Evolutionary conservation across 345 rosid genomes (phyloP).

Genomic region (Dipteronia sinensis): DNA sequence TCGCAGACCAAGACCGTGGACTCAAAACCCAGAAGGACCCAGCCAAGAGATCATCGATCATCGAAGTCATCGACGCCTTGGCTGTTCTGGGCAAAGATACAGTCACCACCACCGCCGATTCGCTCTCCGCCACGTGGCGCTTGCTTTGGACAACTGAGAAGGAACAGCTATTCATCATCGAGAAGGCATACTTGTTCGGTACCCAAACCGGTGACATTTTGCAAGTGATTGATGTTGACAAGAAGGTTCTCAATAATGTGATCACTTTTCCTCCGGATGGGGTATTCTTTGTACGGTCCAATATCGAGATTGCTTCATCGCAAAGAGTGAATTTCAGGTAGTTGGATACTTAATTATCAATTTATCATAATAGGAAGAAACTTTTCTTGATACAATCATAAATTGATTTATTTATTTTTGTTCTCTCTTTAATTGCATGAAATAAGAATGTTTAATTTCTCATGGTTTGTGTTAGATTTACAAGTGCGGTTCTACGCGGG

Average conservation of each 20-base stretch:
- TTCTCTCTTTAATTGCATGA: not conserved
- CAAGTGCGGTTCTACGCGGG: constrained; percentile 75
- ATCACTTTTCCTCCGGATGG: constrained; percentile 95
- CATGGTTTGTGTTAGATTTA: constrained; percentile 48
- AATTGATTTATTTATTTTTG: not conserved
- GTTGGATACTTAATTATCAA: too few relatives aligned
- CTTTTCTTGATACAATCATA: not conserved
- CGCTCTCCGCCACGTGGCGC: constrained; percentile 86
- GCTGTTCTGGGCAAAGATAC: constrained; percentile 56
- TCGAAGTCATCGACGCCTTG: constrained; percentile 65
- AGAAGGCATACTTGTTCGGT: constrained; percentile 76
- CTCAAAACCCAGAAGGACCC: constrained; percentile 75
- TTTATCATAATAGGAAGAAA: too few relatives aligned
- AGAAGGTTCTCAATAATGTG: constrained; percentile 62
- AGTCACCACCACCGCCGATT: constrained; percentile 64
- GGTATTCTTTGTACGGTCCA: constrained; percentile 82
- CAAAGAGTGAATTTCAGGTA: constrained; percentile 89
- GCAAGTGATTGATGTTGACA: constrained; percentile 84
- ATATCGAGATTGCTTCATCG: constrained; percentile 62
- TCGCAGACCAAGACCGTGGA: constrained; percentile 82
- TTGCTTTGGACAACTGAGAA: constrained; percentile 94
- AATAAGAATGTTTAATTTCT: not conserved
- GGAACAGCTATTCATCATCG: constrained; percentile 88
- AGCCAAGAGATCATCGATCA: constrained; percentile 49
- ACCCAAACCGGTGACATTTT: constrained; percentile 78